Evolutionary conservation across 768 basidiomycete genomes (phyloP).

Genomic region (Panellus pusillus): DNA sequence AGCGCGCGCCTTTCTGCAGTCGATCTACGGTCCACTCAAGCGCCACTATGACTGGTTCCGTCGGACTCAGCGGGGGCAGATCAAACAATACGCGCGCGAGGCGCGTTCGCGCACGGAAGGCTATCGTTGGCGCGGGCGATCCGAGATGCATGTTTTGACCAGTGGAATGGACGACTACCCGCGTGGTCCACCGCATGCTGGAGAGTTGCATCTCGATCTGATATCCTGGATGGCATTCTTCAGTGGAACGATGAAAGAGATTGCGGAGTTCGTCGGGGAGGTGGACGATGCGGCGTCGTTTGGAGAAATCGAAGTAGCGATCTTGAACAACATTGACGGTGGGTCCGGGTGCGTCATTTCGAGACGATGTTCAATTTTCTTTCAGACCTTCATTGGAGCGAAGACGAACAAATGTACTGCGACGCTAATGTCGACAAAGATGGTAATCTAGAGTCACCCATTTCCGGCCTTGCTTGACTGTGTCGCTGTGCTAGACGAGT

Average conservation of each 20-base stretch:
- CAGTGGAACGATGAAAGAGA: slow-evolving; percentile 87
- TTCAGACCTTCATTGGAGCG: slow-evolving; percentile 96
- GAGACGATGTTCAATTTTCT: not conserved
- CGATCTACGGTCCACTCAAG: slow-evolving; percentile 81
- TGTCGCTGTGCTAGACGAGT: slow-evolving; percentile 82
- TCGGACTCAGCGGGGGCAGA: slow-evolving; percentile 89
- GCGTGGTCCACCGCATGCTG: slow-evolving; percentile 82
- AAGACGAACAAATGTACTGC: slow-evolving; percentile 89
- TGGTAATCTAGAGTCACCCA: slow-evolving; percentile 43
- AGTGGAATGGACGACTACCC: slow-evolving; percentile 98
- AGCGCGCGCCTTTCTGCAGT: slow-evolving; percentile 67
- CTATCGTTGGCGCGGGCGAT: slow-evolving; percentile 93
- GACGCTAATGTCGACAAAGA: slow-evolving; percentile 84
- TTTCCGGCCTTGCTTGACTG: not conserved
- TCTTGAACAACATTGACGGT: slow-evolving; percentile 87
- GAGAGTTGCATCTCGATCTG: slow-evolving; percentile 91
- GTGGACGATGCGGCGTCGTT: slow-evolving; percentile 81
- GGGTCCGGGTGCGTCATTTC: slow-evolving; percentile 2
- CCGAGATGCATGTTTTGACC: slow-evolving; percentile 83
- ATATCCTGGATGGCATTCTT: slow-evolving; percentile 98
- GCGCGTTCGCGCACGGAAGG: slow-evolving; percentile 88
- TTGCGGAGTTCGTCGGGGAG: slow-evolving; percentile 85
- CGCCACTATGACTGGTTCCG: slow-evolving; percentile 97
- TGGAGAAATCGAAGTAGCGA: slow-evolving; percentile 73
- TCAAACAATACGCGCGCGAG: slow-evolving; percentile 84